These are phyloP conservation scores for Hypoxylon sp. DNA, from an alignment of 2,329 filamentous ascomycete genomes.

Conservation along the genomic window DNA sequence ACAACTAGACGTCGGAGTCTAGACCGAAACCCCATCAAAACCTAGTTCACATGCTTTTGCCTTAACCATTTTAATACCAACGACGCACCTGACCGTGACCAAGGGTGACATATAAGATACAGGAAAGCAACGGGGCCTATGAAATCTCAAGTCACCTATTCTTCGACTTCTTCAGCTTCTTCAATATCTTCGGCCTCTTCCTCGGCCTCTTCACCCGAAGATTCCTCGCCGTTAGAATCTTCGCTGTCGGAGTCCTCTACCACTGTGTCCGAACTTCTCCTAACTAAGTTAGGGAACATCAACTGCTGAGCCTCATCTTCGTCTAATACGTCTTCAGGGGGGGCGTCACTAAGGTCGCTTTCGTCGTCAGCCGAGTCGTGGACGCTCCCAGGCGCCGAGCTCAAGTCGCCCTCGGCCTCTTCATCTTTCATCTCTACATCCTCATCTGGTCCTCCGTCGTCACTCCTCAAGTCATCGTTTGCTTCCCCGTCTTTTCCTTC, in stretches of 20 bases:
- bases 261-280: conserved; percentile 56
- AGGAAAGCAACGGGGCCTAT: neutral
- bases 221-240: conserved; percentile 39
- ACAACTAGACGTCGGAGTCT: neutral
- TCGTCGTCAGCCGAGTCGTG: conserved; percentile 78
- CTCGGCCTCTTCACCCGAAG: conserved; percentile 46
- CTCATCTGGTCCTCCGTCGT: conserved; percentile 51
- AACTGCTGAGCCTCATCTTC: conserved; percentile 69
- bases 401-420: conserved; percentile 56
- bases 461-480: conserved; percentile 58
- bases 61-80: neutral
- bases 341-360: conserved; percentile 78
- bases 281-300: conserved; percentile 66
- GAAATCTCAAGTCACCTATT: conserved; percentile 22
- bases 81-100: neutral
- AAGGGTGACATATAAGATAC: conserved; percentile 11
- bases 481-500: conserved; percentile 51
- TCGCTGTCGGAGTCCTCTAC: conserved; percentile 47
- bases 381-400: conserved; percentile 71
- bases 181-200: conserved; percentile 39
- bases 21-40: neutral
- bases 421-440: conserved; percentile 65
- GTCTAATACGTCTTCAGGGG: conserved; percentile 60
- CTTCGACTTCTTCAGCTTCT: conserved; percentile 35
- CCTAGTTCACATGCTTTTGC: neutral